Evolutionary conservation across 768 basidiomycete genomes (phyloP), one percentile per base, ranked within the genome.

Genomic region (Boletus vermiculosoides): DNA sequence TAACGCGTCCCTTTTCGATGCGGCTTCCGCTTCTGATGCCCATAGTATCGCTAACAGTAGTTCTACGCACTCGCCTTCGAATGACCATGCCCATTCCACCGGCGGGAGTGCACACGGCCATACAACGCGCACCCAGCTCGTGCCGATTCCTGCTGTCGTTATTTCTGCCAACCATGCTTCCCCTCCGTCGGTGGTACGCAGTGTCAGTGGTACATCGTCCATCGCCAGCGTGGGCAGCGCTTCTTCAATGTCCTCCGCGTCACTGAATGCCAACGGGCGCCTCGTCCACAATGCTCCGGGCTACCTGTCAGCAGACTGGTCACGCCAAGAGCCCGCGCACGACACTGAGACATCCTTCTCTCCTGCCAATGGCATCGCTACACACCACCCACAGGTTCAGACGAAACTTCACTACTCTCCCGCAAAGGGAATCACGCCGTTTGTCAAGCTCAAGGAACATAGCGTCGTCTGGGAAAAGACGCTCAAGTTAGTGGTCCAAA

Each of bases 381-480:
- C 20, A 28, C 36, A n/a, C 18, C 2, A n/a, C 16, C 47, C 30
- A 25, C 50, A 41, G 15, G 4, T 45, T 0, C 51, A 47, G 0
- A 30, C 46, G 2, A 55, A 63, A 48, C 30, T 11, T 5, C 36
- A 45, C 4, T 66, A 63, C 49, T 72, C 80, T 5, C 71, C 78
- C 12, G 74, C 83, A 10, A 82, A 82, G 33, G 89, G 89, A 22
- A 77, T 78, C 54, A 91, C 90, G 0, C 69, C 76, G 0, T 89
- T 80, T 63, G 72, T 80, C 31, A 77, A 75, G 34, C 79, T 92
- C 31, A 79, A 77, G 65, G 86, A 86, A 31, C 89, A 92, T 63
- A 78, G 77, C 9, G 83, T 86, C 13, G 67, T 70, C 11, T 92
- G 87, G 87, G 79, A 81, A 7, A 78, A 84, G 51, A 72, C 76